Evolutionary conservation across 208 protist species (phyloP).

Genomic region (Leishmania major): DNA sequence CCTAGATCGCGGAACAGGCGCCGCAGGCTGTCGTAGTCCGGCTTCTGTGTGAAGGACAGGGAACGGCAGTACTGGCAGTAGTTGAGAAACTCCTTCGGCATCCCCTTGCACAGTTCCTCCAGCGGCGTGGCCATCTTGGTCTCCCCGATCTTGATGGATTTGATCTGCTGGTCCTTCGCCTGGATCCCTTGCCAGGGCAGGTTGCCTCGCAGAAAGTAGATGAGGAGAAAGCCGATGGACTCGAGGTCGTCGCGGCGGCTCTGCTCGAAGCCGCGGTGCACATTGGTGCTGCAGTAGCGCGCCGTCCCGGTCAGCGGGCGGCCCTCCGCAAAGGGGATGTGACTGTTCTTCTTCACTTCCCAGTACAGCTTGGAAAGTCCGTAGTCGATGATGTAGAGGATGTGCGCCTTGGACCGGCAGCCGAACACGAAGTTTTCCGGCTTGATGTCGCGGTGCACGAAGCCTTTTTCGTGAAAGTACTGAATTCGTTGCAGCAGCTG

Average conservation of each 20-base stretch:
- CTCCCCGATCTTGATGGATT: conserved; percentile 82
- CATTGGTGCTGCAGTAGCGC: conserved; percentile 99
- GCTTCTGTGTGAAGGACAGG: conserved; percentile 73
- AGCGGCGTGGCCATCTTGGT: conserved; percentile 80
- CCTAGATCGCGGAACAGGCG: conserved; percentile 62
- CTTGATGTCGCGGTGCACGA: conserved; percentile 92
- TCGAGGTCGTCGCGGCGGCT: conserved; percentile 95
- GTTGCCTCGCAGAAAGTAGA: conserved; percentile 93
- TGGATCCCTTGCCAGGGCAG: conserved; percentile 95
- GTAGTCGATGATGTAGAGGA: conserved; percentile 98
- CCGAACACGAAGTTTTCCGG: conserved; percentile 92
- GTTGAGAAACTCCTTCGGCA: conserved; percentile 68
- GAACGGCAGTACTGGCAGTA: conserved; percentile 80
- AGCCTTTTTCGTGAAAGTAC: conserved; percentile 82
- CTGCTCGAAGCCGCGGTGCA: conserved; percentile 98
- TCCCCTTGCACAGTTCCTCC: conserved; percentile 67
- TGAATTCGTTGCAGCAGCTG: conserved; percentile 95
- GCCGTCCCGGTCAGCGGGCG: conserved; percentile 99
- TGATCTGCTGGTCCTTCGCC: conserved; percentile 70
- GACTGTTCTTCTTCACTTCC: conserved; percentile 92
- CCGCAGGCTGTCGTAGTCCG: conserved; percentile 84
- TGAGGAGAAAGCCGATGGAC: conserved; percentile 91
- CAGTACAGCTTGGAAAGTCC: conserved; percentile 98
- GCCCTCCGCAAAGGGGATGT: conserved; percentile 98
- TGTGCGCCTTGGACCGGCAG: conserved; percentile 52